These are phyloP conservation scores for Saturnispora bothae DNA, from an alignment of 805 yeast genomes.

Conservation along the genomic window DNA sequence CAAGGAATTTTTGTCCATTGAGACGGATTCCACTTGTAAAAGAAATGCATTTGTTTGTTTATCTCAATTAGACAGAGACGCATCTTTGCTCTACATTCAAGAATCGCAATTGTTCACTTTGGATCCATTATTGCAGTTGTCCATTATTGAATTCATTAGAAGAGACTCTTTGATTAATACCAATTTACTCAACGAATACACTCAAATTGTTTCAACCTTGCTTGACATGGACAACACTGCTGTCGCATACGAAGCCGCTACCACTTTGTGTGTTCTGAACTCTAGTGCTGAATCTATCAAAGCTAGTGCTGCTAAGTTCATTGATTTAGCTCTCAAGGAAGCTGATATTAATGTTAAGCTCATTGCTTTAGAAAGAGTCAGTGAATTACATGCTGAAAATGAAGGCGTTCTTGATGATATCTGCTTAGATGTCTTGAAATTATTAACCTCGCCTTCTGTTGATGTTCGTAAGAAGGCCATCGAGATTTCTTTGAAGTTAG, in stretches of 20 bases:
- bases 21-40: conserved; percentile 87
- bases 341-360: conserved; percentile 93
- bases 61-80: conserved; percentile 71
- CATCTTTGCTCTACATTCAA: conserved; percentile 75
- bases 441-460: conserved; percentile 77
- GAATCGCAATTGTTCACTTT: conserved; percentile 52
- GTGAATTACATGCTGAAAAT: conserved; percentile 57
- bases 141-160: conserved; percentile 85
- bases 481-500: conserved; percentile 69
- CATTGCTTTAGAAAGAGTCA: conserved; percentile 79
- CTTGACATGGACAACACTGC: conserved; percentile 59
- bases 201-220: conserved; percentile 60
- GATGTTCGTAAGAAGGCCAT: conserved; percentile 87
- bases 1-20: conserved; percentile 60
- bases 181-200: conserved; percentile 58
- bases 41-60: conserved; percentile 91
- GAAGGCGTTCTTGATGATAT: conserved; percentile 81
- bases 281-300: conserved; percentile 55
- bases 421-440: conserved; percentile 76
- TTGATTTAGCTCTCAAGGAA: conserved; percentile 82
- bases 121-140: conserved; percentile 80
- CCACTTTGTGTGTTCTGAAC: conserved; percentile 52
- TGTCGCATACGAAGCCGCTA: conserved; percentile 87
- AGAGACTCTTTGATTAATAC: conserved; percentile 61
- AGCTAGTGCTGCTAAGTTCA: conserved; percentile 75